A percentile compares a stretch with the other conserved stretches of the same genome.
These are phyloP conservation scores for Blastomyces emzantsi DNA, from an alignment of 2,329 filamentous ascomycete species.

Conservation along the genomic window DNA sequence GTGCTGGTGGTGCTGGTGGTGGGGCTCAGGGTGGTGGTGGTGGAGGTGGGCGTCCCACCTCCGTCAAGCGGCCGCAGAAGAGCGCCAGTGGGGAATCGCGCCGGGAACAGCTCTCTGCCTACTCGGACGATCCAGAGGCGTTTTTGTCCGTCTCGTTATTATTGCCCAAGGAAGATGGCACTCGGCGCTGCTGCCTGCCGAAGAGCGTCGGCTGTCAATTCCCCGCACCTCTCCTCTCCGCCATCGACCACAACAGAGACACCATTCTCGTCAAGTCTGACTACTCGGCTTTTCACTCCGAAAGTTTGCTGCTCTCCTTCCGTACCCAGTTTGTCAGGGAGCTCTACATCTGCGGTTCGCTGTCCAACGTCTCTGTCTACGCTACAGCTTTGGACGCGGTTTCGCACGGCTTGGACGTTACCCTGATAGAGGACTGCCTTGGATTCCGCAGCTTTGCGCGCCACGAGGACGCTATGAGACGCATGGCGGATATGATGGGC, in stretches of 20 bases:
- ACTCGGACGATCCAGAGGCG: conserved; percentile 33
- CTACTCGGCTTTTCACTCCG: conserved; percentile 80
- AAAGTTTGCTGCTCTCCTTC: conserved; percentile 63
- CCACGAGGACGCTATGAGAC: conserved; percentile 60
- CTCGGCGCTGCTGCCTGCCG: conserved; percentile 32
- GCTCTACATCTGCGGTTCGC: conserved; percentile 76
- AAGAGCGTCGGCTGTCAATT: conserved; percentile 41
- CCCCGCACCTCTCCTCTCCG: conserved; percentile 40
- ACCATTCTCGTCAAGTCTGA: conserved; percentile 58
- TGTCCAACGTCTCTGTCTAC: conserved; percentile 81
- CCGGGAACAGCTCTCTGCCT: conserved; percentile 2
- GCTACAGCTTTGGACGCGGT: conserved; percentile 88
- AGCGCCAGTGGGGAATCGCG: neutral
- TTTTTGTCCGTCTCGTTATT: conserved; percentile 29
- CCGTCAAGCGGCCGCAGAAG: neutral
- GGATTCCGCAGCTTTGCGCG: conserved; percentile 64
- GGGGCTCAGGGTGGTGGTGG: no score
- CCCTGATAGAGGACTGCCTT: conserved; percentile 78
- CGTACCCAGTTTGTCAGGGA: conserved; percentile 84
- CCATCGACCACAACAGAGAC: conserved; percentile 45
- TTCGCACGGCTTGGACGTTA: conserved; percentile 77
- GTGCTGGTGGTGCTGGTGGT: no score
- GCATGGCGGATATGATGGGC: conserved; percentile 65
- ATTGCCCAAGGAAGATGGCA: conserved; percentile 15
- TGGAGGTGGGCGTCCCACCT: neutral